A percentile compares a stretch with the other conserved stretches of the same genome.
phyloP scores from a whole-genome alignment of 331 rosid species.

The Cydonia oblonga region DNA sequence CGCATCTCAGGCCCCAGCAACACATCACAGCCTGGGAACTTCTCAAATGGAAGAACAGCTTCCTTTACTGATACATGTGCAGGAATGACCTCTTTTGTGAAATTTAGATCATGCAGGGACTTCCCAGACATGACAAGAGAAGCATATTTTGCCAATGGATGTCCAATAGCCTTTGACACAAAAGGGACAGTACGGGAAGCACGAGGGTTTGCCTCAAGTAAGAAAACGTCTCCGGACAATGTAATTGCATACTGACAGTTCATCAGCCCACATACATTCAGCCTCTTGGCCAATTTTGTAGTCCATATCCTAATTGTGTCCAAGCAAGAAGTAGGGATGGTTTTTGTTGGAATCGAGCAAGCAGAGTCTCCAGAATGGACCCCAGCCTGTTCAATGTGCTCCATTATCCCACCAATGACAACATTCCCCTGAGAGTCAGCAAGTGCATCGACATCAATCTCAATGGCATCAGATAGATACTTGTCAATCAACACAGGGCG shows the following conservation, averaged over 20 bases:
- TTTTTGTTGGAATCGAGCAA: slow-evolving; percentile 77
- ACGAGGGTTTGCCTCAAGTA: slow-evolving; percentile 94
- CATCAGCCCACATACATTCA: slow-evolving; percentile 89
- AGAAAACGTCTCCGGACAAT: slow-evolving; percentile 57
- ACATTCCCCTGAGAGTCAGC: slow-evolving; percentile 85
- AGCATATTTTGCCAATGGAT: slow-evolving; percentile 93
- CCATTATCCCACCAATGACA: slow-evolving; percentile 98
- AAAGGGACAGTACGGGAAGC: slow-evolving; percentile 94
- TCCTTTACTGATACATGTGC: slow-evolving; percentile 80
- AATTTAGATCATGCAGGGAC: slow-evolving; percentile 61
- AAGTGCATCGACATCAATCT: slow-evolving; percentile 91
- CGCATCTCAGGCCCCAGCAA: slow-evolving; percentile 98
- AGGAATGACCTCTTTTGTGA: slow-evolving; percentile 81
- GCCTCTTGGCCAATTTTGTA: slow-evolving; percentile 58
- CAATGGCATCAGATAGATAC: slow-evolving; percentile 82
- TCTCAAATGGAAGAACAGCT: slow-evolving; percentile 95
- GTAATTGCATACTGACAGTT: slow-evolving; percentile 94
- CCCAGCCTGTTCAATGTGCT: slow-evolving; percentile 99
- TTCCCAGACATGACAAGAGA: slow-evolving; percentile 97
- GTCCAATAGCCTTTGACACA: slow-evolving; percentile 95
- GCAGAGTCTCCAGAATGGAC: slow-evolving; percentile 99
- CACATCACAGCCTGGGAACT: slow-evolving; percentile 87
- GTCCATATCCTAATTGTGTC: slow-evolving; percentile 84
- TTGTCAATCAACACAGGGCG: slow-evolving; percentile 86
- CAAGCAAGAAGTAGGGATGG: slow-evolving; percentile 61